Evolutionary conservation across 192 early-diverging fungal species (phyloP).

Genomic region (Backusella westeae): DNA sequence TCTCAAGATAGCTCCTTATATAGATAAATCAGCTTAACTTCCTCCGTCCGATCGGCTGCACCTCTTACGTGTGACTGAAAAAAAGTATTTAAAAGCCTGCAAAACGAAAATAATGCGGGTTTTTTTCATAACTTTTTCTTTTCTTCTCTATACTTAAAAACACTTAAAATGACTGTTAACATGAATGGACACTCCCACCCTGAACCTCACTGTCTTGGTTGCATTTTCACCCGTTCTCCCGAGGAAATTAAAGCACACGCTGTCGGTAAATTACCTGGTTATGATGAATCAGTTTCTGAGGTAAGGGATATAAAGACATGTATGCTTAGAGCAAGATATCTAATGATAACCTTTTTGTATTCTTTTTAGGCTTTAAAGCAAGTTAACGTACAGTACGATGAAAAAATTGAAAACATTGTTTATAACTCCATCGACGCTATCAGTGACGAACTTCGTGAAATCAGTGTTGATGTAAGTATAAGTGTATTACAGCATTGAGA

Average conservation of each 20-base stretch:
- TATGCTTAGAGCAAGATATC: background rate
- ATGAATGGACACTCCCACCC: background rate
- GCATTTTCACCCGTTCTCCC: background rate
- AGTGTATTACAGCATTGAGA: background rate
- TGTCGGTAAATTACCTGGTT: conserved; percentile 20
- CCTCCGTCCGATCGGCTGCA: background rate
- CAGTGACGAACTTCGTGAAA: conserved; percentile 21
- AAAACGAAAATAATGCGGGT: background rate
- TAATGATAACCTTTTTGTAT: background rate
- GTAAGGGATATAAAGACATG: background rate
- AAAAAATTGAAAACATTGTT: conserved; percentile 17
- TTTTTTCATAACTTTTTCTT: background rate
- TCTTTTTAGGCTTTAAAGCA: conserved; percentile 16
- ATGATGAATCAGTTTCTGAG: conserved; percentile 29
- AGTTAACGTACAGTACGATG: conserved; percentile 18
- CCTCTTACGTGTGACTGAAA: background rate
- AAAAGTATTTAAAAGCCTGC: background rate
- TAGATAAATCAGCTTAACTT: background rate
- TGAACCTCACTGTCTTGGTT: background rate
- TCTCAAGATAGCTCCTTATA: conserved; percentile 3
- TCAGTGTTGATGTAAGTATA: conserved; percentile 31
- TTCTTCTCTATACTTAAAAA: background rate
- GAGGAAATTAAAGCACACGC: background rate
- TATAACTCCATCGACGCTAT: conserved; percentile 17
- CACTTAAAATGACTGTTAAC: background rate